Evolutionary conservation across 2,329 filamentous ascomycete genomes (phyloP).

Genomic region (Ilyonectria sp.): DNA sequence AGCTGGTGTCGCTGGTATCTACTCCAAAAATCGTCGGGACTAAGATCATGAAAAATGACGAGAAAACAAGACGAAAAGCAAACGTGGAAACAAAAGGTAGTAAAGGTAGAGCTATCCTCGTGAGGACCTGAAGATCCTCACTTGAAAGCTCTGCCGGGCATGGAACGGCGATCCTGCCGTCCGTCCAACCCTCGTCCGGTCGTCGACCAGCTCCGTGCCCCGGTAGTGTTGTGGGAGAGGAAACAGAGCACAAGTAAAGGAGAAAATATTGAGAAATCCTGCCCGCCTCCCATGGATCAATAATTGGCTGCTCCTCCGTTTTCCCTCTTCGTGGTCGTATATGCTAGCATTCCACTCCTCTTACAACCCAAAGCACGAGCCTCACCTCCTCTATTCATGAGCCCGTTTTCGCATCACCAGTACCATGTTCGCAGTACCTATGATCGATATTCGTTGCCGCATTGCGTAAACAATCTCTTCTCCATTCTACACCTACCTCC

Average conservation of each 20-base stretch:
- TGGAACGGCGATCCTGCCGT: conserved; percentile 38
- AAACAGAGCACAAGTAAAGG: conserved; percentile 16
- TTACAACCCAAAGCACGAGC: conserved; percentile 5
- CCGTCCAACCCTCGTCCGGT: conserved; percentile 24
- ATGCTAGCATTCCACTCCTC: conserved; percentile 15
- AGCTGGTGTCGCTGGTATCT: conserved; percentile 35
- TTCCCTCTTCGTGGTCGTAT: background rate
- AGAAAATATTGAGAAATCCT: conserved; percentile 12
- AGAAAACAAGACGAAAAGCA: conserved; percentile 4
- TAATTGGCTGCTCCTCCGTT: conserved; percentile 5
- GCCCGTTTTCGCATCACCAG: conserved; percentile 10
- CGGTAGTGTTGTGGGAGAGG: conserved; percentile 10
- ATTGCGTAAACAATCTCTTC: background rate
- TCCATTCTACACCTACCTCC: conserved; percentile 40
- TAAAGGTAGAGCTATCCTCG: conserved; percentile 2
- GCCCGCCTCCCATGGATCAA: conserved; percentile 19
- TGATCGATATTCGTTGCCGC: conserved; percentile 2
- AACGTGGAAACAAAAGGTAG: conserved; percentile 9
- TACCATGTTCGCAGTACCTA: conserved; percentile 1
- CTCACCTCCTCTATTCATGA: conserved; percentile 14
- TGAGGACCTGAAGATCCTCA: conserved; percentile 20
- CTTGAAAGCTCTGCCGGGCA: conserved; percentile 3
- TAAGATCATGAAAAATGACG: conserved; percentile 9
- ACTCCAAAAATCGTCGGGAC: conserved; percentile 26
- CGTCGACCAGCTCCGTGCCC: background rate